phyloP scores from a whole-genome alignment of 1,284 basidiomycete genomes.

The Pterulicium gracile region DNA sequence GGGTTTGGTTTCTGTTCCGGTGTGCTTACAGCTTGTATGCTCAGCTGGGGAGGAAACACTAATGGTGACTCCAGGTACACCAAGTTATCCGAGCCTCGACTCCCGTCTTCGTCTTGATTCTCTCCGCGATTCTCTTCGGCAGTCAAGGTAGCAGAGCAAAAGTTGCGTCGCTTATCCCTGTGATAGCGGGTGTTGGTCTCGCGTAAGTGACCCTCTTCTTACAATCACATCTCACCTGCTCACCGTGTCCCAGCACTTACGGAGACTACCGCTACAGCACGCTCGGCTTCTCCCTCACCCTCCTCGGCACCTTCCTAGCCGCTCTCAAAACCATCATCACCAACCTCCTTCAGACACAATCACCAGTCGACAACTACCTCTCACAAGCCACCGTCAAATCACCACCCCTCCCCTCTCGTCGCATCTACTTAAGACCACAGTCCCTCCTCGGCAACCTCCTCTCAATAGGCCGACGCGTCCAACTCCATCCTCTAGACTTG shows the following conservation, averaged over 20 bases:
- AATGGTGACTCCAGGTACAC: slow-evolving; percentile 55
- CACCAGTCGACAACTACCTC: slow-evolving; percentile 12
- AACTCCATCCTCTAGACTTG: slow-evolving; percentile 78
- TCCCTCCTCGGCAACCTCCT: slow-evolving; percentile 10
- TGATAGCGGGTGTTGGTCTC: slow-evolving; percentile 84
- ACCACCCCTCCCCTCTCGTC: slow-evolving; percentile 11
- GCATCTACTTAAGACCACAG: slow-evolving; percentile 7
- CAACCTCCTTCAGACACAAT: slow-evolving; percentile 58
- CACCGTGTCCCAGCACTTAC: slow-evolving; percentile 50
- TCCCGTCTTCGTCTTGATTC: slow-evolving; percentile 79
- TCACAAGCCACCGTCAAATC: slow-evolving; percentile 11
- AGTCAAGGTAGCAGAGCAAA: slow-evolving; percentile 43
- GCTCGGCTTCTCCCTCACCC: slow-evolving; percentile 75
- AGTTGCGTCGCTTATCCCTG: slow-evolving; percentile 72
- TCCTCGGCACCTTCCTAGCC: slow-evolving; percentile 82
- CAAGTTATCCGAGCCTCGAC: slow-evolving; percentile 91
- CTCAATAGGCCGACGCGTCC: slow-evolving; percentile 32
- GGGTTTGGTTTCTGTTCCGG: slow-evolving; percentile 83
- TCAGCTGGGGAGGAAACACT: too few relatives aligned
- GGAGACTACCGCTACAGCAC: slow-evolving; percentile 85
- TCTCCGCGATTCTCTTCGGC: slow-evolving; percentile 53
- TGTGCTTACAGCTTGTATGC: slow-evolving; percentile 18
- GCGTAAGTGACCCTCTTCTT: slow-evolving; percentile 55
- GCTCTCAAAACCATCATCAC: slow-evolving; percentile 88
- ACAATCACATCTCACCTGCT: background rate